These are phyloP conservation scores for Ophiostoma perfectum DNA, from an alignment of 2,329 filamentous ascomycete species.

Conservation along the genomic window DNA sequence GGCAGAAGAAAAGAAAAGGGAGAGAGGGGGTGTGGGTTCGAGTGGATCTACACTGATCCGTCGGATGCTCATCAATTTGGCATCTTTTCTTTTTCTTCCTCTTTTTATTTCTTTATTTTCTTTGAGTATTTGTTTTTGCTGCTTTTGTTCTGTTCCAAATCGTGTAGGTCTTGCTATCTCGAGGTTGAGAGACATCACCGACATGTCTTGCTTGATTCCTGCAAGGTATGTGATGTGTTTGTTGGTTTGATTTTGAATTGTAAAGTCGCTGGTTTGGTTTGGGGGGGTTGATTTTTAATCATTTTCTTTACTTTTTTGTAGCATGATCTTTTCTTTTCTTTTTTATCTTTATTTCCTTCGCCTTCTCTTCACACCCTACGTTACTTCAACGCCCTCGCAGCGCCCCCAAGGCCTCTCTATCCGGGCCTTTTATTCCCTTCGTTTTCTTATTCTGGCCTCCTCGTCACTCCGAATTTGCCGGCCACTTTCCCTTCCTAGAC, in stretches of 20 bases:
- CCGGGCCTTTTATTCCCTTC: conserved; percentile 6
- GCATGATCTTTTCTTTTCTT: no score
- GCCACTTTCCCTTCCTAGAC: conserved; percentile 7
- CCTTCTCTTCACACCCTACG: not conserved
- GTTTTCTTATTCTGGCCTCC: not conserved
- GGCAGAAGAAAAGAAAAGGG: conserved; percentile 8
- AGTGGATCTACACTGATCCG: not conserved
- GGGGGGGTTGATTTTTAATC: no score
- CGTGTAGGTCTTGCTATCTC: not conserved
- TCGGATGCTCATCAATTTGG: conserved; percentile 4
- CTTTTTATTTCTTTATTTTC: not conserved
- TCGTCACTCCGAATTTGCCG: not conserved
- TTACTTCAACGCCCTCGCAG: not conserved
- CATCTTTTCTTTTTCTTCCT: not conserved
- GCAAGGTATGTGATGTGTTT: not conserved
- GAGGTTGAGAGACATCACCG: conserved; percentile 2
- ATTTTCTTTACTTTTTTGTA: no score
- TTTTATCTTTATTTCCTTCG: not conserved
- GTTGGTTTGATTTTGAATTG: not conserved
- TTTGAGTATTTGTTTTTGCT: not conserved
- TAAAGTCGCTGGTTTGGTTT: no score
- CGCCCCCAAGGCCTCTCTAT: not conserved
- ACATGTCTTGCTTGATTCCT: not conserved
- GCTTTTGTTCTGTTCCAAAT: not conserved
- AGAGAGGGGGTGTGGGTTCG: conserved; percentile 10